Conservation (phyloP, 2,329 filamentous ascomycete species). For the Coleophoma crateriformis region DNA sequence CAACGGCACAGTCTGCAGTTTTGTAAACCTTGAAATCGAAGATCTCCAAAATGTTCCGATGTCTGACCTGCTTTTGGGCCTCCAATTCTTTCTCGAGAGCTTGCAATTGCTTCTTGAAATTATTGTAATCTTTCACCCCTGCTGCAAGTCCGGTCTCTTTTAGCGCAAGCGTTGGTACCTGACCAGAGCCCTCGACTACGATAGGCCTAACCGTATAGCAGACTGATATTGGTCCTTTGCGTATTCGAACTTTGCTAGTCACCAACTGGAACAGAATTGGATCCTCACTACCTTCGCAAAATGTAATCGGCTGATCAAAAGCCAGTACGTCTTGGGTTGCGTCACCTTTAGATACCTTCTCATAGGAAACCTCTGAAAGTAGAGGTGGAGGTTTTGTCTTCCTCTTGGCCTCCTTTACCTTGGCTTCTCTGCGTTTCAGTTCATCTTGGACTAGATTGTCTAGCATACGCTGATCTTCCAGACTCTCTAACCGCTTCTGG, state of each 20-base stretch:
- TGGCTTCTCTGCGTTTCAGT: conserved; percentile 59
- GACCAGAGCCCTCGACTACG: conserved; percentile 38
- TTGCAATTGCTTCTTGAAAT: conserved; percentile 72
- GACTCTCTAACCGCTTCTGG: conserved; percentile 46
- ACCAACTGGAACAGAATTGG: conserved; percentile 65
- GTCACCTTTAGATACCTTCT: conserved; percentile 23
- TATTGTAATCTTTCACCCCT: conserved; percentile 49
- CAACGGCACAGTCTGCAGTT: conserved; percentile 52
- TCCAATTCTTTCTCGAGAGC: conserved; percentile 73
- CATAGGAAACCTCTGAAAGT: conserved; percentile 16
- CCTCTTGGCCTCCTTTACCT: conserved; percentile 57
- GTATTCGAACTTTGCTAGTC: conserved; percentile 61
- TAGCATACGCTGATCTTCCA: conserved; percentile 66
- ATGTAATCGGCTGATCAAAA: conserved; percentile 62
- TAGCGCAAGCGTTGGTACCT: conserved; percentile 59
- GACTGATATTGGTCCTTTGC: conserved; percentile 59
- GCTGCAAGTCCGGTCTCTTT: conserved; percentile 63
- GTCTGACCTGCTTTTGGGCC: conserved; percentile 65
- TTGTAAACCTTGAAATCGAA: conserved; percentile 75
- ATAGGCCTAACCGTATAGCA: conserved; percentile 70
- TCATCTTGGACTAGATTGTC: conserved; percentile 69
- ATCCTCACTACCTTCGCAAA: conserved; percentile 59
- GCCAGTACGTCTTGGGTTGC: conserved; percentile 37
- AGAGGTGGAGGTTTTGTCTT: conserved; percentile 40
- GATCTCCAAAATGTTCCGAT: conserved; percentile 72